Conservation (phyloP, 352 stramenopile species). For the Elongisporangium anandrum region DNA sequence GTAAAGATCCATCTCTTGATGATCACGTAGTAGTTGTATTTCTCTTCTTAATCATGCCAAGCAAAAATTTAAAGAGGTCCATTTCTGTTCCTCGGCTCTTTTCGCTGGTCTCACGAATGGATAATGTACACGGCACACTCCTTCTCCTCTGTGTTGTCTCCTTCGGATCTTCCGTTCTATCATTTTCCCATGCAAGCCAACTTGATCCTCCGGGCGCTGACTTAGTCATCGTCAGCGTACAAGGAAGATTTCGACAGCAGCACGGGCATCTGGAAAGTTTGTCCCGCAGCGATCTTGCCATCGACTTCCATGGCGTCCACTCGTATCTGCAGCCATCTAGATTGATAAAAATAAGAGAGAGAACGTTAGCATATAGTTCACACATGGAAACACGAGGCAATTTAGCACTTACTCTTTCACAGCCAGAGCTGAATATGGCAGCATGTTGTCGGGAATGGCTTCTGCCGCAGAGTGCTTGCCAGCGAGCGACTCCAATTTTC, state of each 20-base stretch:
- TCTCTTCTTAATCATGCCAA: not conserved
- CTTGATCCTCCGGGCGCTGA: not conserved
- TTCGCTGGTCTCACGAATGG: not conserved
- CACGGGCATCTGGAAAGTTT: slow-evolving; percentile 80
- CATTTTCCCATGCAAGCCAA: not conserved
- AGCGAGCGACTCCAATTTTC: slow-evolving; percentile 73
- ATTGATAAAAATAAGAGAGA: slow-evolving; percentile 3
- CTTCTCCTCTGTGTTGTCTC: not conserved
- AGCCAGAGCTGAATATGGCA: slow-evolving; percentile 78
- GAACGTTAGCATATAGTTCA: not conserved
- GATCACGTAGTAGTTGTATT: not conserved
- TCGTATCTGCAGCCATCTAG: slow-evolving; percentile 81
- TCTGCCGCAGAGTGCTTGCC: slow-evolving; percentile 71
- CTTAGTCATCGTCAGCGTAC: slow-evolving; percentile 83
- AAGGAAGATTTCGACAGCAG: slow-evolving; percentile 84
- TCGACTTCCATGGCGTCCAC: slow-evolving; percentile 86
- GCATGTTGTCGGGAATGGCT: slow-evolving; percentile 54
- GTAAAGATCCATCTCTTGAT: not conserved
- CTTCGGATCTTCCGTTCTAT: not conserved
- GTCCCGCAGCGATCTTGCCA: slow-evolving; percentile 67
- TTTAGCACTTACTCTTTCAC: slow-evolving; percentile 81
- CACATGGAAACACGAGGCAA: not conserved
- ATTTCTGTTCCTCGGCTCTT: not conserved
- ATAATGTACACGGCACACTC: not conserved
- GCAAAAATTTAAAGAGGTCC: not conserved